These are phyloP conservation scores for Mycena galericulata DNA, from an alignment of 768 basidiomycete genomes.

Conservation along the genomic window DNA sequence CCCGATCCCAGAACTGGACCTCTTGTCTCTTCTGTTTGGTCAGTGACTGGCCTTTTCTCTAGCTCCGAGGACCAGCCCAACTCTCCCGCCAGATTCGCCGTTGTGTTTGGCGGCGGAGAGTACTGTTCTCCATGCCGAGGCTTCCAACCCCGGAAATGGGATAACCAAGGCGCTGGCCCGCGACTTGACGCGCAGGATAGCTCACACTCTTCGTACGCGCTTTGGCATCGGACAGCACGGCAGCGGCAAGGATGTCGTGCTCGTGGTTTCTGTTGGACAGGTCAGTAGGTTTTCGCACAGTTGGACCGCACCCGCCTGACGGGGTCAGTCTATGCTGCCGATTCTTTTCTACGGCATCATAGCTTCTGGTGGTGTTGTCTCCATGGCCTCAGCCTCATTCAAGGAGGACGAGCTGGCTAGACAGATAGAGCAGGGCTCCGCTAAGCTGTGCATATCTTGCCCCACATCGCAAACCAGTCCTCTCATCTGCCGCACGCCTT, in stretches of 20 bases:
- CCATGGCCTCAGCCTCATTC: constrained; percentile 23
- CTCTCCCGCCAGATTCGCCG: constrained; percentile 7
- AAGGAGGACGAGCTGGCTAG: constrained; percentile 20
- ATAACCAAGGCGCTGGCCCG: constrained; percentile 29
- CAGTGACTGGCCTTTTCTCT: too few relatives aligned
- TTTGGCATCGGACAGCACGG: constrained; percentile 27
- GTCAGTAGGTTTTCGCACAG: neutral
- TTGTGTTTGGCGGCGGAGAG: constrained; percentile 2
- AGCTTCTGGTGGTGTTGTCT: constrained; percentile 31
- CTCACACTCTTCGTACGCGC: constrained; percentile 23
- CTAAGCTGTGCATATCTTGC: constrained; percentile 32
- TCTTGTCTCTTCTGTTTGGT: constrained; percentile 27
- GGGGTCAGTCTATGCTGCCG: constrained; percentile 22
- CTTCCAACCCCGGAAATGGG: constrained; percentile 19
- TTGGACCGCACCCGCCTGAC: neutral
- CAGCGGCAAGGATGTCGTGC: constrained; percentile 26
- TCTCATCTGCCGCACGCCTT: constrained; percentile 21
- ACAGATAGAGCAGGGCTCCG: constrained; percentile 22
- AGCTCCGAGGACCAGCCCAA: too few relatives aligned
- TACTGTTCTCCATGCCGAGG: constrained; percentile 31
- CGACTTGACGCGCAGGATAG: constrained; percentile 25
- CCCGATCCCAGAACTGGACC: constrained; percentile 27
- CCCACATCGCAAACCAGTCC: neutral
- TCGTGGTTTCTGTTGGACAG: constrained; percentile 28
- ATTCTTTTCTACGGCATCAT: constrained; percentile 31